phyloP scores from a whole-genome alignment of 768 basidiomycete genomes.

The Suillus subaureus region DNA sequence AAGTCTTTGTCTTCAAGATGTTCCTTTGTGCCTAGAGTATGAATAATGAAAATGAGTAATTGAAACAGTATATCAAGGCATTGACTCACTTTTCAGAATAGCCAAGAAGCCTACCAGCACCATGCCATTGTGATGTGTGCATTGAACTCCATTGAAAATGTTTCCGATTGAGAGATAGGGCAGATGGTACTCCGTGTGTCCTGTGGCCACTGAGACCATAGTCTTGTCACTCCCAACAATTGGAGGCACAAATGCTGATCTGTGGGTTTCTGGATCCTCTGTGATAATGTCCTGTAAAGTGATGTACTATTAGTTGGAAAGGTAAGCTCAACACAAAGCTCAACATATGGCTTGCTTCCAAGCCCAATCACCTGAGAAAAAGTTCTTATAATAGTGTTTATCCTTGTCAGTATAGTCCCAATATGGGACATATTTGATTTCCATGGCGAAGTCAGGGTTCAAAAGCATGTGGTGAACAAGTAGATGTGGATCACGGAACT shows the following conservation, averaged over 20 bases:
- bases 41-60: not conserved
- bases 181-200: conserved; percentile 29
- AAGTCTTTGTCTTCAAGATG: too few species aligned
- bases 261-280: conserved; percentile 25
- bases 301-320: not conserved
- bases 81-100: conserved; percentile 12
- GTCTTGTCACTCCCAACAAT: conserved; percentile 44
- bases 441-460: conserved; percentile 24
- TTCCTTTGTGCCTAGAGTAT: too few species aligned
- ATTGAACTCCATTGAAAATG: conserved; percentile 22
- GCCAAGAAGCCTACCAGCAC: conserved; percentile 24
- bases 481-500: conserved; percentile 23
- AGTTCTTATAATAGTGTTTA: conserved; percentile 15
- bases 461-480: conserved; percentile 22
- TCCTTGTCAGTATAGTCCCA: conserved; percentile 16
- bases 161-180: conserved; percentile 26
- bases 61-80: not conserved
- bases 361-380: conserved; percentile 34
- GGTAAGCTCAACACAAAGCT: conserved; percentile 25
- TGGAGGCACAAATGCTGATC: conserved; percentile 35
- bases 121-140: conserved; percentile 23
- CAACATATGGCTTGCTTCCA: conserved; percentile 33
- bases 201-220: conserved; percentile 36
- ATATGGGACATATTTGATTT: conserved; percentile 23
- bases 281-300: conserved; percentile 26